phyloP scores from a whole-genome alignment of 164 flowering plant species.

The Nymphaea colorata region DNA sequence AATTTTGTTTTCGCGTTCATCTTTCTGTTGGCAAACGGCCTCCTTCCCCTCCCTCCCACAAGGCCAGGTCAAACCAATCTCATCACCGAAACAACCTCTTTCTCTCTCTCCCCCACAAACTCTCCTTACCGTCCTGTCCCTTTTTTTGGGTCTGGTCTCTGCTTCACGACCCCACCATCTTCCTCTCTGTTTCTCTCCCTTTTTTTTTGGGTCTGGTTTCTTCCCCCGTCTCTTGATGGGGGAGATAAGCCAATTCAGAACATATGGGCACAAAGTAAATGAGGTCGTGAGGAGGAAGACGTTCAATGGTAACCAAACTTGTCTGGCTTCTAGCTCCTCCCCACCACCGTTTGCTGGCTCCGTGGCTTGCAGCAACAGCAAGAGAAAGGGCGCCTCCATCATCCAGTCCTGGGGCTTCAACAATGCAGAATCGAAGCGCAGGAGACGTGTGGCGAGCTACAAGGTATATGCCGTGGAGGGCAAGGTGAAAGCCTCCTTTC shows the following conservation, averaged over 20 bases:
- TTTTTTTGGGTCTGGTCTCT: too few relatives aligned
- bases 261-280: constrained; percentile 7
- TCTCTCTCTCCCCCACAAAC: too few relatives aligned
- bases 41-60: too few relatives aligned
- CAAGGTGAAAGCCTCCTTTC: constrained; percentile 48
- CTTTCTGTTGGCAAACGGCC: too few relatives aligned
- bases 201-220: too few relatives aligned
- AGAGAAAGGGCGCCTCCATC: constrained; percentile 11
- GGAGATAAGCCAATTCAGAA: constrained; percentile 20
- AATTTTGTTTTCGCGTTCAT: too few relatives aligned
- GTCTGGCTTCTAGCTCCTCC: constrained; percentile 8
- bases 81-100: too few relatives aligned
- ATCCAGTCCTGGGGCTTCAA: constrained; percentile 35
- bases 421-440: constrained; percentile 64
- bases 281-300: constrained; percentile 42
- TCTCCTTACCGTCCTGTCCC: too few relatives aligned
- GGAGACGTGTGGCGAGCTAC: constrained; percentile 53
- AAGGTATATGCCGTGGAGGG: constrained; percentile 71
- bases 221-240: constrained; percentile 17
- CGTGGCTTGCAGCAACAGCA: background rate
- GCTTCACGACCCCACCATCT: background rate
- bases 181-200: background rate
- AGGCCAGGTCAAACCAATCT: too few relatives aligned
- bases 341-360: constrained; percentile 2
- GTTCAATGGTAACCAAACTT: constrained; percentile 16